Evolutionary conservation across 2,329 filamentous ascomycete genomes (phyloP).

Genomic region (Fusarium protoensiforme): DNA sequence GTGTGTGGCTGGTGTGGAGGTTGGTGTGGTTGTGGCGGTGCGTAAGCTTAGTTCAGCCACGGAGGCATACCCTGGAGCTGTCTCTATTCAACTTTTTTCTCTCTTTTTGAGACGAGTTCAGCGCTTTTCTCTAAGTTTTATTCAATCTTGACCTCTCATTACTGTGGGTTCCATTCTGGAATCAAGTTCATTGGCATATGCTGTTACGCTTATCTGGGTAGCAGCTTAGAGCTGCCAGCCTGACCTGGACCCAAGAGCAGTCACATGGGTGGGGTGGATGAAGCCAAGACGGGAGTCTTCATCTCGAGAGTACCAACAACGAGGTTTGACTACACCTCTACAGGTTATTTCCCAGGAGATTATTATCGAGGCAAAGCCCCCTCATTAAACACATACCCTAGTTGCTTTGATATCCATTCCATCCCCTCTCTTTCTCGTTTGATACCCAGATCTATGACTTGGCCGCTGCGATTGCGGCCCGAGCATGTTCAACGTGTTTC

Average conservation of each 20-base stretch:
- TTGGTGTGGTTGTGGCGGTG: neutral
- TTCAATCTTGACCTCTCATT: neutral
- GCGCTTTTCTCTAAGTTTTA: neutral
- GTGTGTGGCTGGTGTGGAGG: constrained; percentile 2
- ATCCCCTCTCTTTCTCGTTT: neutral
- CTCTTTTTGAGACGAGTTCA: neutral
- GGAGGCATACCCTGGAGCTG: neutral
- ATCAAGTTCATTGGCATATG: neutral
- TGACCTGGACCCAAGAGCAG: neutral
- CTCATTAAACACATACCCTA: neutral
- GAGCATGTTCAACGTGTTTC: neutral
- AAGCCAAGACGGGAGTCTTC: neutral
- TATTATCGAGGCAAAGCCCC: neutral
- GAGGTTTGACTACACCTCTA: neutral
- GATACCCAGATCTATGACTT: neutral
- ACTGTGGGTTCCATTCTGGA: fast-evolving
- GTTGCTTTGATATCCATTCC: neutral
- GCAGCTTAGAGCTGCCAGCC: neutral
- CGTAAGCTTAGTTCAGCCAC: neutral
- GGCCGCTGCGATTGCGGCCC: neutral
- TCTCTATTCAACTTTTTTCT: neutral
- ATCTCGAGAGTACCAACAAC: neutral
- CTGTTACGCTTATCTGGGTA: neutral
- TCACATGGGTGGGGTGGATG: neutral
- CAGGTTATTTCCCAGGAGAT: neutral